Evolutionary conservation across 176 grass and related monocot genomes (phyloP), one percentile per base, ranked within the genome.

Genomic region (Oryza punctata): DNA sequence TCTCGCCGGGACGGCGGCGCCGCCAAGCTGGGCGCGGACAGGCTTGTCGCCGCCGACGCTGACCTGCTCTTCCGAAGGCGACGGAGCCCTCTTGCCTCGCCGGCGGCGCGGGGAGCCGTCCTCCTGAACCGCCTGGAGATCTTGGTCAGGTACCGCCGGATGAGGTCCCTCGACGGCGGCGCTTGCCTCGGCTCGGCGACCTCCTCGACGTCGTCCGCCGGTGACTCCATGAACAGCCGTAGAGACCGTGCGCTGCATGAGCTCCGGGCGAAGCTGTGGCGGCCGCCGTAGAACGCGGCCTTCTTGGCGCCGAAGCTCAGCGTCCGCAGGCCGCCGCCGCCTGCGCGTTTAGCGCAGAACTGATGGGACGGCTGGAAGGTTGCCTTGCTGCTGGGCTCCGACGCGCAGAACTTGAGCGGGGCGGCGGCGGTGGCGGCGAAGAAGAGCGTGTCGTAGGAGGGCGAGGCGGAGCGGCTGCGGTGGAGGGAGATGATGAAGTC

Each of bases 31-130:
- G 90, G 25, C 7, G 73, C 45, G 4, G 63, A 14, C 7, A 85
- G 23, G 3, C 74, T 63, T 14, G 83, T 84, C 13, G 82, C 87
- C 14, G 91, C 75, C 6, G 93, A 87, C 19, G 93, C 93, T 0
- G 97, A 96, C 41, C 85, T 84, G 87, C 91, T 94, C 67, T 95
- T 96, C 33, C 87, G 73, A 3, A 95, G 64, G 12, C 75, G 80
- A 1, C 77, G 81, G 6, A 78, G 44, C 3, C 77, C 87, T 10
- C 86, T 79, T 0, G 61, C 72, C 61, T 81, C 81, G 16, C 18
- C 67, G 29, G 6, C 57, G 13, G 25, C 77, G 44, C 66, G 77
- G 2, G 30, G 64, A 1, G 73, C 35, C 66, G 72, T 85, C n/a
- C 73, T 25, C 23, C 84, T 73, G 23, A 89, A 38, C 3, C 91